Percentiles rank a stretch among this genome's conserved stretches.
These are phyloP conservation scores for Verticillium isaacii DNA, from an alignment of 2,329 filamentous ascomycete genomes.

Conservation along the genomic window DNA sequence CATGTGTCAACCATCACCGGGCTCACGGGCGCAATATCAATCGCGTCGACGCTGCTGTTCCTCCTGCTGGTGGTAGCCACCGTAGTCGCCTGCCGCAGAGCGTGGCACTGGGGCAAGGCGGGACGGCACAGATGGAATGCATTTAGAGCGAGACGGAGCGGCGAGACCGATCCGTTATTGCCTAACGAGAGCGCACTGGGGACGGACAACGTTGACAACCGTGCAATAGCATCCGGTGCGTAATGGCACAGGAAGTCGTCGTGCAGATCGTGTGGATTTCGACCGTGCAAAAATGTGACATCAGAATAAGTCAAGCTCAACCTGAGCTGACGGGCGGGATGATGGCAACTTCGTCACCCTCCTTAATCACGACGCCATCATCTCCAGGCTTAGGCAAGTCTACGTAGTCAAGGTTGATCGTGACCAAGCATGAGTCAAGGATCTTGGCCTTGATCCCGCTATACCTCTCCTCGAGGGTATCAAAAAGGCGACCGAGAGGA, in stretches of 20 bases:
- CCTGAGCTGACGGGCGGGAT: constrained; percentile 87
- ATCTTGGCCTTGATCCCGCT: constrained; percentile 64
- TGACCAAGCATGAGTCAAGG: constrained; percentile 68
- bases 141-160: not conserved
- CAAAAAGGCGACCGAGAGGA: constrained; percentile 57
- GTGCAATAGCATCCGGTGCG: not conserved
- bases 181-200: not conserved
- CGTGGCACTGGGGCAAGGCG: constrained; percentile 6
- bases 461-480: constrained; percentile 64
- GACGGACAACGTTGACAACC: not conserved
- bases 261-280: not conserved
- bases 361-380: constrained; percentile 49
- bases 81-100: constrained; percentile 7
- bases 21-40: constrained; percentile 27
- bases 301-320: constrained; percentile 30
- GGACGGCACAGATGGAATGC: not conserved
- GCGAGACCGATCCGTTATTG: not conserved
- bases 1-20: constrained; percentile 36
- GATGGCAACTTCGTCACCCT: constrained; percentile 79
- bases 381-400: constrained; percentile 50
- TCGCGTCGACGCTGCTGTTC: constrained; percentile 23
- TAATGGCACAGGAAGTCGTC: not conserved
- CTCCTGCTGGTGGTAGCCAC: constrained; percentile 17
- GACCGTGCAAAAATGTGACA: not conserved
- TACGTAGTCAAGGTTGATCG: constrained; percentile 77